These are phyloP conservation scores for Plasmodium reichenowi DNA, from an alignment of 169 alveolate species.

Conservation along the genomic window DNA sequence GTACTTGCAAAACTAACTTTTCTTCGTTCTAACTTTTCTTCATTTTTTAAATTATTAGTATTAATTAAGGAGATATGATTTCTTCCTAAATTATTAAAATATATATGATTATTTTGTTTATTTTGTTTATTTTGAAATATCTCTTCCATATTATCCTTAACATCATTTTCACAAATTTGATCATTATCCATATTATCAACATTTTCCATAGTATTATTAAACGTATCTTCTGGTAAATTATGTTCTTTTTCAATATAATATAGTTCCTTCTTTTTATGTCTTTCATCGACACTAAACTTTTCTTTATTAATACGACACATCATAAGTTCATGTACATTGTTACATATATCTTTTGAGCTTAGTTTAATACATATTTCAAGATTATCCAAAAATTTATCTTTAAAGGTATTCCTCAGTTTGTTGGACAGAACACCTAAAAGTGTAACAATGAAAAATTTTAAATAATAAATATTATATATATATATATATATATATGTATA, in stretches of 20 bases:
- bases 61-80: neutral
- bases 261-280: conserved; percentile 4
- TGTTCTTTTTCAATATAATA: neutral
- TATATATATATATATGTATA: neutral
- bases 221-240: neutral
- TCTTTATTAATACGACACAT: conserved; percentile 7
- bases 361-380: conserved; percentile 37
- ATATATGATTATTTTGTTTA: too few relatives aligned
- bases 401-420: conserved; percentile 31
- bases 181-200: neutral
- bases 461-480: neutral
- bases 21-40: conserved; percentile 60
- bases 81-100: neutral
- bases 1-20: conserved; percentile 74
- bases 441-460: conserved; percentile 8
- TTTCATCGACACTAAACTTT: neutral
- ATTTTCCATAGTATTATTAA: conserved; percentile 1
- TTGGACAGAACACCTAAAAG: conserved; percentile 52
- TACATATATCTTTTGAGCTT: conserved; percentile 19
- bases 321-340: conserved; percentile 20
- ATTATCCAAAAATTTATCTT: conserved; percentile 30
- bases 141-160: too few relatives aligned
- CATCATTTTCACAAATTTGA: too few relatives aligned
- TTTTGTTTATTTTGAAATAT: too few relatives aligned
- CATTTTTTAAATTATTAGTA: neutral